Evolutionary conservation across 2,329 filamentous ascomycete species (phyloP), one percentile per base, ranked within the genome.

Genomic region (Catunica adiposa): DNA sequence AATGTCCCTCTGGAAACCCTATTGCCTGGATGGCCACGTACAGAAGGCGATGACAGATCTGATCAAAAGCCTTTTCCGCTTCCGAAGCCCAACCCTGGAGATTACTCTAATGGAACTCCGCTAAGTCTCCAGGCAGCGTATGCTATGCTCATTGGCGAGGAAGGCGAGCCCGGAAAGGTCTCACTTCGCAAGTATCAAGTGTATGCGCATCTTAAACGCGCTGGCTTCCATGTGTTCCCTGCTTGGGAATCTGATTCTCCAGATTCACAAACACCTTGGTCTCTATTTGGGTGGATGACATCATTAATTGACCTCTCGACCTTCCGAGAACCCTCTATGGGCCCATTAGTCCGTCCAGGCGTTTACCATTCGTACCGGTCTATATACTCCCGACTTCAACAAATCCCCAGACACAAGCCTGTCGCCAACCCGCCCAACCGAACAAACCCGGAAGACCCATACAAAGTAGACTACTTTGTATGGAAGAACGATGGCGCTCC

Each of bases 51-150:
- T 9, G 61, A 60, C 0, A 58, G 61, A 1, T 58, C 58, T 22
- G 64, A 63, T 3, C 62, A 60, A 15, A 62, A 62, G 11, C 58
- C 53, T 11, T 58, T 62, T 48, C 56, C 57, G 1, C 61, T 59
- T 48, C 60, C 59, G 9, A 58, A 60, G 31, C 56, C 62, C 25
- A 63, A 65, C 9, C 63, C 65, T 1, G 63, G 69, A 29, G 71
- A 73, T 44, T 78, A 80, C 57, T 77, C 81, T 5, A 70, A 75
- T 3, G 84, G 84, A 0, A 67, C 92, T n/a, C 89, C 90, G 0
- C 82, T 98, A 73, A 94, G 86, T 67, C 70, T 97, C 40, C 87
- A 97, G 67, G 89, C 86, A 4, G 89, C 89, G 0, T 97, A 97
- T 71, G 79, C 89, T 3, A 77, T 88, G 22, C 81, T 95, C 54